phyloP scores from a whole-genome alignment of 2,329 filamentous ascomycete species.

The Botryotinia calthae region DNA sequence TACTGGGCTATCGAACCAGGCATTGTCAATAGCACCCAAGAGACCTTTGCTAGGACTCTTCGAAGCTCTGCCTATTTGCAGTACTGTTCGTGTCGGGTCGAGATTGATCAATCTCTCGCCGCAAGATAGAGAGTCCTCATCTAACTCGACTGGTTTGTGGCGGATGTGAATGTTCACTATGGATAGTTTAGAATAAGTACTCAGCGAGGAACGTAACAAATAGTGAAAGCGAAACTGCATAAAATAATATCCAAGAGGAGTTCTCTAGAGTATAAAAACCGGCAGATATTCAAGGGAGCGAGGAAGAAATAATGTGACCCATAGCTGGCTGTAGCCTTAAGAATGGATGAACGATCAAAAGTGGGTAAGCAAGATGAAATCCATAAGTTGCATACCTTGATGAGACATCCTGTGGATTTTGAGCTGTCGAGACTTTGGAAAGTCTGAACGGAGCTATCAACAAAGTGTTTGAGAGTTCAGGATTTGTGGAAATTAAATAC shows the following conservation, averaged over 20 bases:
- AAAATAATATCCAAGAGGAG: not conserved
- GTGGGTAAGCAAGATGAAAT: not conserved
- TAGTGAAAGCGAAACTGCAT: not conserved
- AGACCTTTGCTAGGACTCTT: constrained; percentile 47
- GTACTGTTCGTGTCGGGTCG: constrained; percentile 22
- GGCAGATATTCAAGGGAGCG: not conserved
- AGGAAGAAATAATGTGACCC: not conserved
- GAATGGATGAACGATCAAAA: not conserved
- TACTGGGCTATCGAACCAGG: constrained; percentile 68
- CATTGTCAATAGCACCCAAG: constrained; percentile 51
- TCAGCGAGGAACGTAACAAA: not conserved
- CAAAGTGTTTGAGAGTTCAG: not conserved
- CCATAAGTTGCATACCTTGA: constrained; percentile 19
- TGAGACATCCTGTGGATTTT: constrained; percentile 6
- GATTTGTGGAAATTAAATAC: not conserved
- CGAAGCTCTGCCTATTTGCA: constrained; percentile 46
- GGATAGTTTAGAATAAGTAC: constrained; percentile 18
- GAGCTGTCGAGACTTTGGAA: not conserved
- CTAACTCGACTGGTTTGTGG: not conserved
- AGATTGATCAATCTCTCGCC: constrained; percentile 30
- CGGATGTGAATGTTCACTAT: constrained; percentile 27
- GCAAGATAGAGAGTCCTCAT: not conserved
- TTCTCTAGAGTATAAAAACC: not conserved
- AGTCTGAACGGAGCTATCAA: not conserved
- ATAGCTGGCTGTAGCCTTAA: constrained; percentile 1